Conservation (phyloP, 192 early-diverging fungal genomes). For the Rhizophagus sp. region DNA sequence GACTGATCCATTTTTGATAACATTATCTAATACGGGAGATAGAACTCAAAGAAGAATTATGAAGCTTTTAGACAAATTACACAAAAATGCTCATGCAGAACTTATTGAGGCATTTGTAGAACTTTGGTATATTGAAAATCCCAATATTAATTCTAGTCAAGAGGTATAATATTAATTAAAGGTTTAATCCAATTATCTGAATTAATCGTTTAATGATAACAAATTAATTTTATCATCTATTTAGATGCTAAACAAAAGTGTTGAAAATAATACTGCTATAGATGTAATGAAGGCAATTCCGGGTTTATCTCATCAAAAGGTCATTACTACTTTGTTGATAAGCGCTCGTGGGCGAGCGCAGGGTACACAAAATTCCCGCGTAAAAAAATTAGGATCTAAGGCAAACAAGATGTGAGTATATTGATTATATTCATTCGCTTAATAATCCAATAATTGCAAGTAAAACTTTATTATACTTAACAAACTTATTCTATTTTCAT, state of each 20-base stretch:
- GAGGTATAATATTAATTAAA: conserved; percentile 2
- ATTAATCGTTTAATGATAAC: neutral
- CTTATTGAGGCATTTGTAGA: conserved; percentile 66
- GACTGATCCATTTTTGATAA: conserved; percentile 9
- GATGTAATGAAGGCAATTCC: conserved; percentile 40
- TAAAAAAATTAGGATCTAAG: conserved; percentile 43
- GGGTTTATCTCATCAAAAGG: conserved; percentile 36
- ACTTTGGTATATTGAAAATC: conserved; percentile 65
- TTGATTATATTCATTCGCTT: neutral
- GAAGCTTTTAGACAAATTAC: conserved; percentile 54
- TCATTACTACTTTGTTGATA: conserved; percentile 44
- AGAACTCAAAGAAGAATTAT: conserved; percentile 49
- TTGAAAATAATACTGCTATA: conserved; percentile 37
- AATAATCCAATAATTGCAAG: too few relatives aligned
- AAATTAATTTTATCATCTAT: neutral
- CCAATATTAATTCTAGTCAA: conserved; percentile 13
- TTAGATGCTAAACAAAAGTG: neutral
- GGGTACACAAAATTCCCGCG: conserved; percentile 37
- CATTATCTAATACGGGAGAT: conserved; percentile 47
- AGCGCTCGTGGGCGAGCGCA: conserved; percentile 49
- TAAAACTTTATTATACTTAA: neutral
- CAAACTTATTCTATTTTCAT: conserved; percentile 7
- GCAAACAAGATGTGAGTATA: conserved; percentile 57
- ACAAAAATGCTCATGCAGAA: conserved; percentile 54
- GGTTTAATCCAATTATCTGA: neutral